Evolutionary conservation across 2,329 filamentous ascomycete species (phyloP).

Genomic region (Knufia fluminis): DNA sequence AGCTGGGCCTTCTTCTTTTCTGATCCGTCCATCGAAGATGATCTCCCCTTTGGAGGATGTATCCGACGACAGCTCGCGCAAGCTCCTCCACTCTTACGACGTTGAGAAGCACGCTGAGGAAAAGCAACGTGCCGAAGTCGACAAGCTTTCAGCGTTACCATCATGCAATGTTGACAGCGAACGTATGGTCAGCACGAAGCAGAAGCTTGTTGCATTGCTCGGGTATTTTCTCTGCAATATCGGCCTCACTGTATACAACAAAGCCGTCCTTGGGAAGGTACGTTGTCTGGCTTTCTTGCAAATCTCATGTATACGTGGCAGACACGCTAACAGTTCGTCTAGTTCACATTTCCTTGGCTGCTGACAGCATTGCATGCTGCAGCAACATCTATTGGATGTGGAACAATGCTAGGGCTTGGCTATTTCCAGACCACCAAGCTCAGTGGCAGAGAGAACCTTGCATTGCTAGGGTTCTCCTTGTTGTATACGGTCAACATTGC

Average conservation of each 20-base stretch:
- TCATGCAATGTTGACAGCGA: too few relatives aligned
- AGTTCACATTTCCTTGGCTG: slow-evolving; percentile 54
- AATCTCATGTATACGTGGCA: neutral
- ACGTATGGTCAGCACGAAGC: too few relatives aligned
- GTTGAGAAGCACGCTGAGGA: too few relatives aligned
- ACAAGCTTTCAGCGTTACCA: too few relatives aligned
- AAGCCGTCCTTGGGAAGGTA: slow-evolving; percentile 1
- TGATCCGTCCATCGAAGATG: too few relatives aligned
- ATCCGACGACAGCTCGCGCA: too few relatives aligned
- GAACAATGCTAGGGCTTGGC: slow-evolving; percentile 42
- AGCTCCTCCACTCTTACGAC: too few relatives aligned
- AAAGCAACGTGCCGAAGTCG: too few relatives aligned
- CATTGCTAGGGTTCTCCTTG: slow-evolving; percentile 50
- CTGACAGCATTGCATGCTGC: slow-evolving; percentile 50
- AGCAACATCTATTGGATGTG: slow-evolving; percentile 50
- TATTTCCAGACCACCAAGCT: slow-evolving; percentile 47
- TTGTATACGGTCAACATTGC: slow-evolving; percentile 57
- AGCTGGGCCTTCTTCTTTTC: too few relatives aligned
- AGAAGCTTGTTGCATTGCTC: too few relatives aligned
- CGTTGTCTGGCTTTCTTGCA: too few relatives aligned
- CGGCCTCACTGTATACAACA: neutral
- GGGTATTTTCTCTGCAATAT: slow-evolving; percentile 1
- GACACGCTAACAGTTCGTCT: neutral
- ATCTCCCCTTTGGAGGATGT: too few relatives aligned
- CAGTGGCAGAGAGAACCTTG: slow-evolving; percentile 44